These are phyloP conservation scores for Coix lacrymajobi DNA, from an alignment of 176 grass and related monocot species.

Conservation along the genomic window DNA sequence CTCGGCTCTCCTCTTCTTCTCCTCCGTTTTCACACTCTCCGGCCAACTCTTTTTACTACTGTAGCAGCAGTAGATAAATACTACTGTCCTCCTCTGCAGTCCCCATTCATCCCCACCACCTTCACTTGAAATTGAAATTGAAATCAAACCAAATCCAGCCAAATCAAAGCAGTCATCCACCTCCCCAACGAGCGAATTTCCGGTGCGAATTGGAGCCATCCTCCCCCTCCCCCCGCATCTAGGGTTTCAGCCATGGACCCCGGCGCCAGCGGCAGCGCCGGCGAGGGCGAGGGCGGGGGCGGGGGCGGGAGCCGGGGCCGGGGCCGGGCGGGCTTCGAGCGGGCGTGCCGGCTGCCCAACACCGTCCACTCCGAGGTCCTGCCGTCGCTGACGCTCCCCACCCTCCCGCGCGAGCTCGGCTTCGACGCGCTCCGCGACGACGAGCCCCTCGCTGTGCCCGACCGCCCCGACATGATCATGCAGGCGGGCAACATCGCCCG, in stretches of 20 bases:
- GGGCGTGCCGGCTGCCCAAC: slow-evolving; percentile 79
- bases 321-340: slow-evolving; percentile 52
- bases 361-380: slow-evolving; percentile 82
- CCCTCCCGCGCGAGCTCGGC: slow-evolving; percentile 64
- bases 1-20: too few species aligned
- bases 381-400: slow-evolving; percentile 61
- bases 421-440: slow-evolving; percentile 40
- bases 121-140: background rate
- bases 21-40: too few species aligned
- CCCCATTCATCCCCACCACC: background rate
- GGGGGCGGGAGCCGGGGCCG: background rate
- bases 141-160: background rate
- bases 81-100: too few species aligned
- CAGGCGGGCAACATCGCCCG: slow-evolving; percentile 74
- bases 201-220: background rate
- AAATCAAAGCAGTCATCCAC: background rate
- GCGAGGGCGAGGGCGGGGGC: background rate
- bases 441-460: slow-evolving; percentile 34
- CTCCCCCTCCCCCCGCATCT: slow-evolving; percentile 6
- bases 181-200: background rate
- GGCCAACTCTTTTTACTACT: too few species aligned
- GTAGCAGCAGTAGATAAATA: too few species aligned
- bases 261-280: background rate
- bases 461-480: slow-evolving; percentile 76
- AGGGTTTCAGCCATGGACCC: slow-evolving; percentile 37